Evolutionary conservation across 257 asterid species (phyloP).

Genomic region (Coffea eugenioides): DNA sequence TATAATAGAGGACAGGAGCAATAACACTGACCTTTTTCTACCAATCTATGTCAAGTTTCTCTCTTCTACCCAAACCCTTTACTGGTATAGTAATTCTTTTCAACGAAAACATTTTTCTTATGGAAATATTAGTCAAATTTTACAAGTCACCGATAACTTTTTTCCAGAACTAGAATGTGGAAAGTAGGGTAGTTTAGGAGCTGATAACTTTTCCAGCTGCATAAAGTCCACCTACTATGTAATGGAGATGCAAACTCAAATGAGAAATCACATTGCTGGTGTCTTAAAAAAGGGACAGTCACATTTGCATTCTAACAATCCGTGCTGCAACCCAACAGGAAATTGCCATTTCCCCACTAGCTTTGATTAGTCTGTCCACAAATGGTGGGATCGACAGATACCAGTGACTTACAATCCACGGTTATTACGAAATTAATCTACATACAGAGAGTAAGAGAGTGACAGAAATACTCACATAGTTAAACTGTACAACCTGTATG

Average conservation of each 20-base stretch:
- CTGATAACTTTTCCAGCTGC: too few relatives aligned
- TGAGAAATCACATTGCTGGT: background rate
- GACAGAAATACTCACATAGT: too few relatives aligned
- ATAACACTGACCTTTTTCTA: background rate
- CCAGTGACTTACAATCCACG: too few relatives aligned
- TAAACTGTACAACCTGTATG: too few relatives aligned
- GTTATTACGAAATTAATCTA: too few relatives aligned
- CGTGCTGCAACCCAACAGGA: background rate
- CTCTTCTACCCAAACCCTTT: background rate
- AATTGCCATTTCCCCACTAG: background rate
- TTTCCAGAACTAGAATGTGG: too few relatives aligned
- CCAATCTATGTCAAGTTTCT: background rate
- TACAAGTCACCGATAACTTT: too few relatives aligned
- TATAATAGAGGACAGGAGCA: too few relatives aligned
- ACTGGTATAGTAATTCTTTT: background rate
- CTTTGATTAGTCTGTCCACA: background rate
- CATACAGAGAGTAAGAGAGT: too few relatives aligned
- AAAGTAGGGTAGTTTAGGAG: too few relatives aligned
- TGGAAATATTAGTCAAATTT: background rate
- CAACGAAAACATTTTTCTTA: too few relatives aligned
- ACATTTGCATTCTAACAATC: background rate
- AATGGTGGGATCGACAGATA: too few relatives aligned
- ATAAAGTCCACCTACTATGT: background rate
- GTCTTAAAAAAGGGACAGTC: background rate
- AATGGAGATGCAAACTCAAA: background rate